Evolutionary conservation across 75 land plant species (phyloP).

Genomic region (Sequoiadendron giganteum): DNA sequence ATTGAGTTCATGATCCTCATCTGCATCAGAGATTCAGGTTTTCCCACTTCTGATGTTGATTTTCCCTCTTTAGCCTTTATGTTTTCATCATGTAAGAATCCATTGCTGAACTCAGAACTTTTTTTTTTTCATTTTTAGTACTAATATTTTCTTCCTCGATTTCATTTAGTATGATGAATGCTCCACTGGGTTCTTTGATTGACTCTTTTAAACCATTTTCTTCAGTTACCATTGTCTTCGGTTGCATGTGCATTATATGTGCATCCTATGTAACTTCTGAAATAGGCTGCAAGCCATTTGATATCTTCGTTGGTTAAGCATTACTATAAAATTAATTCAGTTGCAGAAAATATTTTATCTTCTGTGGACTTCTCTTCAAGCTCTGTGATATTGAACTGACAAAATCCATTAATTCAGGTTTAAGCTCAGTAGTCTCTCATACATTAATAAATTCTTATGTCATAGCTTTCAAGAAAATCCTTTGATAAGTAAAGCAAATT

Average conservation of each 20-base stretch:
- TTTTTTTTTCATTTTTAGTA: background rate
- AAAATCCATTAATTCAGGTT: background rate
- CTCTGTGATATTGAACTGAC: background rate
- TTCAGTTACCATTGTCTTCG: background rate
- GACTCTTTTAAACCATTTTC: background rate
- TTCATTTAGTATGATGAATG: background rate
- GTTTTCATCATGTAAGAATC: background rate
- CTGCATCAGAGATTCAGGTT: background rate
- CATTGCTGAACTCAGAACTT: background rate
- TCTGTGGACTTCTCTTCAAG: background rate
- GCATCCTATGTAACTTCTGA: background rate
- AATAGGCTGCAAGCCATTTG: background rate
- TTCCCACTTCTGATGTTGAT: background rate
- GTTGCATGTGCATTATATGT: background rate
- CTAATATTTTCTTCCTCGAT: background rate
- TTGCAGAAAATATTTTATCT: background rate
- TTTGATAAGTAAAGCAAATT: background rate
- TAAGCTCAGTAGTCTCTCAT: background rate
- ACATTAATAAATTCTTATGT: background rate
- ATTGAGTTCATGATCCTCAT: too few species aligned
- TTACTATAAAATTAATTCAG: background rate
- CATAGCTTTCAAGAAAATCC: background rate
- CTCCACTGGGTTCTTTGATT: background rate
- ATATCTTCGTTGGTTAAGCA: background rate
- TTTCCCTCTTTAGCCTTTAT: background rate